These are phyloP conservation scores for Phytopythium oedochilum DNA, from an alignment of 352 stramenopile species.

Conservation along the genomic window DNA sequence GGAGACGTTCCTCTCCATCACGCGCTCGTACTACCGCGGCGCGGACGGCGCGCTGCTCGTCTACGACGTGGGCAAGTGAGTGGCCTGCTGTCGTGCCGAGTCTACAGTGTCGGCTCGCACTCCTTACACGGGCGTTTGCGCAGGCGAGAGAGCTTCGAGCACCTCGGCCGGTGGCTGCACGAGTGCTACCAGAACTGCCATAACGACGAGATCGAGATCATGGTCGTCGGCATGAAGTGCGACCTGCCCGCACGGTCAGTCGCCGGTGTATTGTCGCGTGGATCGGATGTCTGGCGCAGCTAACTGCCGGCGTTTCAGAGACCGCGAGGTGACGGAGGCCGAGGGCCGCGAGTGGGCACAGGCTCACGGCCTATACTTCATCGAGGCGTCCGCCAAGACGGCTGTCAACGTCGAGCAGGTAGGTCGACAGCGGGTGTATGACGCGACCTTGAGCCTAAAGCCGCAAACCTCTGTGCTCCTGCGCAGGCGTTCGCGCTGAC, in stretches of 20 bases:
- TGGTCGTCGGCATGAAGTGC: slow-evolving; percentile 86
- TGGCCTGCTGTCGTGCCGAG: not conserved
- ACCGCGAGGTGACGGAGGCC: slow-evolving; percentile 61
- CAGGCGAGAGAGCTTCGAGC: slow-evolving; percentile 73
- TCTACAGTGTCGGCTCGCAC: not conserved
- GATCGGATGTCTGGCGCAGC: too few species aligned
- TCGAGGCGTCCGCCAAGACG: slow-evolving; percentile 82
- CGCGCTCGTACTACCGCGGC: slow-evolving; percentile 85
- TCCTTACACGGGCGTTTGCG: not conserved
- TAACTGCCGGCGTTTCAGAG: too few species aligned
- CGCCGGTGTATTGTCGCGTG: not conserved
- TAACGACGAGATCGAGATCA: slow-evolving; percentile 80
- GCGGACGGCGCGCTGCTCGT: slow-evolving; percentile 85
- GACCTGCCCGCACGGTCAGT: slow-evolving; percentile 39
- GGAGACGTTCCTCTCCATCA: slow-evolving; percentile 89
- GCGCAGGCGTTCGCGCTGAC: slow-evolving; percentile 71
- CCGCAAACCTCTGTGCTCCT: too few species aligned
- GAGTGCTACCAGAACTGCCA: slow-evolving; percentile 85
- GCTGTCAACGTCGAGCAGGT: slow-evolving; percentile 80
- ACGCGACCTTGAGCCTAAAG: not conserved
- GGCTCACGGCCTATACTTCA: slow-evolving; percentile 69
- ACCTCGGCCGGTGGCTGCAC: slow-evolving; percentile 71
- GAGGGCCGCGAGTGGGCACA: slow-evolving; percentile 63
- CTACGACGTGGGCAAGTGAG: slow-evolving; percentile 72
- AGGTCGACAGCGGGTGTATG: not conserved